These are phyloP conservation scores for Calonectria henricotiae DNA, from an alignment of 2,329 filamentous ascomycete genomes.

Conservation along the genomic window DNA sequence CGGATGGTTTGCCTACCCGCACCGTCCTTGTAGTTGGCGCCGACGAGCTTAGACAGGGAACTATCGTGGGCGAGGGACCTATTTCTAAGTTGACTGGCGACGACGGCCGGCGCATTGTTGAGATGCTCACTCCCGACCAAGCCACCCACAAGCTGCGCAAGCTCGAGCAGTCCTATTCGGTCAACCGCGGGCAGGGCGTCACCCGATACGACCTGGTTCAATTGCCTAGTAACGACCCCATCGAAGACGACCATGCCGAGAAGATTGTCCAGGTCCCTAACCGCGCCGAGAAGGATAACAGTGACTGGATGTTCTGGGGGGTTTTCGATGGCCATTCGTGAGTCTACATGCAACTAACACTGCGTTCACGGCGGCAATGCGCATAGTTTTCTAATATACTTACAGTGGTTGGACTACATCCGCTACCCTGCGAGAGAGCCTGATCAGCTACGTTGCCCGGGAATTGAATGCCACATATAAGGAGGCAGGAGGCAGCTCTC, in stretches of 20 bases:
- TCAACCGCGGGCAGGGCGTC: constrained; percentile 91
- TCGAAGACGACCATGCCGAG: constrained; percentile 98
- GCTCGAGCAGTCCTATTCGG: constrained; percentile 92
- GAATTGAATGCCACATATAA: constrained; percentile 96
- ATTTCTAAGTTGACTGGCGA: constrained; percentile 91
- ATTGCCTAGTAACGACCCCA: constrained; percentile 95
- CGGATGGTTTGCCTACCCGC: constrained; percentile 67
- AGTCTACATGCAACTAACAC: constrained; percentile 54
- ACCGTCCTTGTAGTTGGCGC: constrained; percentile 91
- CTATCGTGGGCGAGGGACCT: constrained; percentile 87
- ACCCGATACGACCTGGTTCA: constrained; percentile 96
- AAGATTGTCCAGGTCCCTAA: constrained; percentile 94
- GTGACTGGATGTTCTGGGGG: constrained; percentile 99
- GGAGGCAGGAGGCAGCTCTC: constrained; percentile 74
- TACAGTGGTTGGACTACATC: constrained; percentile 96
- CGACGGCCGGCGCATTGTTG: constrained; percentile 87
- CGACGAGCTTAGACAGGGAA: constrained; percentile 90
- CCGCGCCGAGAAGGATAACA: constrained; percentile 68
- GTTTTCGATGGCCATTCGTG: constrained; percentile 98
- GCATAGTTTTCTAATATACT: constrained; percentile 37
- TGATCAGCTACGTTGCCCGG: constrained; percentile 93
- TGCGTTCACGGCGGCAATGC: neutral
- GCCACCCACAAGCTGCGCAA: constrained; percentile 90
- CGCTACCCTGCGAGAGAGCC: constrained; percentile 91
- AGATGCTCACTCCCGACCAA: constrained; percentile 97